Base-by-base conservation (phyloP, 495 filamentous ascomycete species). In the Cercophora sp. region DNA sequence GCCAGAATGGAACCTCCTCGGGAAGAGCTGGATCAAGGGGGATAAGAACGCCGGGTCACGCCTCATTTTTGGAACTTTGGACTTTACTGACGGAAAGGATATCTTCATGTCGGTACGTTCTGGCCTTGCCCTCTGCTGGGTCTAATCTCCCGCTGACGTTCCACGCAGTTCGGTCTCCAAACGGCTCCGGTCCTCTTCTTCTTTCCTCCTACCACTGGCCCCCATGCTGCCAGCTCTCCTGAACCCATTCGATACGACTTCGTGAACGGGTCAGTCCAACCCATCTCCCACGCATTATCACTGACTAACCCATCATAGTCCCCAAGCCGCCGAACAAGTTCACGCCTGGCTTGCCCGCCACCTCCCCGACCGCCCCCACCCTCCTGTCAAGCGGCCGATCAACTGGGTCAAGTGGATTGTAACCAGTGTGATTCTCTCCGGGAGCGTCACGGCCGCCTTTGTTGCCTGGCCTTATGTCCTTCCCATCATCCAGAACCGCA, bases 1-100 rank as follows among this genome's bases (percentile, higher is more conserved):
- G 63, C 86, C 93, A 1, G 94, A 99, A 70, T 99, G 90, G 85
- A 88, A 96, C 20, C 67, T 99, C 19, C 79, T 99, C 26, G 79
- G 81, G 13, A 87, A 81, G 64, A 94, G 89, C 74, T 99, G 93
- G 93, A 78, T 77, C 53, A 87, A 83, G 63, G 89, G 87, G 2
- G 83, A 90, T 67, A 88, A 85, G 70, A 67, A 75, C 26, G 86
- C 81, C 34, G 84, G 85, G 23, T 81, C 87, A 31, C 77, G 86
- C 48, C 57, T 95, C 48, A 62, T 96, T 43, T 95, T 89, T 72
- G 88, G 82, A 25, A 94, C 90, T 11, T 74, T 97, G 55, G 93
- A 99, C 60, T 99, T 97, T 64, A 64, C 73, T 24, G 83, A 96
- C 58, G 93, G 92, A 16, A 89, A 86, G 64, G 78, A 78, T 4